Percentiles rank a stretch among this genome's conserved stretches.
Conservation (phyloP, 257 asterid species). For the Cynanchum wilfordii region DNA sequence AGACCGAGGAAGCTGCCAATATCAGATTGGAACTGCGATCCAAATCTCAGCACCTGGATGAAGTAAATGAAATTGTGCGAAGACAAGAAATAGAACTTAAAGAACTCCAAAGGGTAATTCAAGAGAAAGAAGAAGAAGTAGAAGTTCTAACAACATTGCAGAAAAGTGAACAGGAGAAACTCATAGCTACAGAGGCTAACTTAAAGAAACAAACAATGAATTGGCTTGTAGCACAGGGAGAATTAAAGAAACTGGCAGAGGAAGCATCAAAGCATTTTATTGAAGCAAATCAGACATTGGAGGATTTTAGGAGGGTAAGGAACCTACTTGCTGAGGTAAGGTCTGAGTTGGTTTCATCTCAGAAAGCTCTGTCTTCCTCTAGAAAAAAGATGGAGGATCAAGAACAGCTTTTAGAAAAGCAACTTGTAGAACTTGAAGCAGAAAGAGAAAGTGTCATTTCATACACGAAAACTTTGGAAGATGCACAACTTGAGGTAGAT, state of each 20-base stretch:
- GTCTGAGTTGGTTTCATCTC: conserved; percentile 64
- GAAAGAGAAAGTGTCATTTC: conserved; percentile 48
- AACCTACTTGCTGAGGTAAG: conserved; percentile 66
- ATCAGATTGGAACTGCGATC: conserved; percentile 55
- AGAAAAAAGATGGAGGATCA: conserved; percentile 51
- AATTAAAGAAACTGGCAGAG: conserved; percentile 54
- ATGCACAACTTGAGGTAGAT: conserved; percentile 66
- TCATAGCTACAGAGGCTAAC: conserved; percentile 46
- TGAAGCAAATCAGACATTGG: conserved; percentile 47
- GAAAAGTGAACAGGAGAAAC: conserved; percentile 48
- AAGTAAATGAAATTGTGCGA: conserved; percentile 50
- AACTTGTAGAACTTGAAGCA: conserved; percentile 58
- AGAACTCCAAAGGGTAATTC: conserved; percentile 47
- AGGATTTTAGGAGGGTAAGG: conserved; percentile 66
- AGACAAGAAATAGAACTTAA: conserved; percentile 69
- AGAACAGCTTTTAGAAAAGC: conserved; percentile 49
- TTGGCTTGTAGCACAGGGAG: conserved; percentile 68
- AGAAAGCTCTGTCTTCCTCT: conserved; percentile 52
- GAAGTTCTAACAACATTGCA: conserved; percentile 31
- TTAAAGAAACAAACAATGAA: conserved; percentile 71
- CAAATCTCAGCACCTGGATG: conserved; percentile 53
- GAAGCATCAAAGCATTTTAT: conserved; percentile 46
- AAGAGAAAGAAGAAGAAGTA: conserved; percentile 57
- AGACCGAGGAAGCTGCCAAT: conserved; percentile 52
- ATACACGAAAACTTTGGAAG: conserved; percentile 49